phyloP scores from a whole-genome alignment of 2,329 filamentous ascomycete species.

The Scedosporium dehoogii region DNA sequence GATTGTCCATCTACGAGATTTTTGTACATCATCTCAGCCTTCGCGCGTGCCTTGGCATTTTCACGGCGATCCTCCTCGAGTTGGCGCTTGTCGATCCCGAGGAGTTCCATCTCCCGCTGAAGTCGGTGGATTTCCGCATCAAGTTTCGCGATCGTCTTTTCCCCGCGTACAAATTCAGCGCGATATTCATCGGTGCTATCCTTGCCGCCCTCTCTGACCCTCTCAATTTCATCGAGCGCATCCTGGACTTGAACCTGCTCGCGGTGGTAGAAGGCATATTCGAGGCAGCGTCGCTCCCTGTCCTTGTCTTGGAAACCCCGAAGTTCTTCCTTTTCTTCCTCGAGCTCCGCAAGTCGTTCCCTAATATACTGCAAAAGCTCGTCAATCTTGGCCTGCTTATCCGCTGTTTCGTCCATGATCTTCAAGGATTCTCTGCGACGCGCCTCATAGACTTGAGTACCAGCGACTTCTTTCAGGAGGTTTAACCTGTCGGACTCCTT shows the following conservation, averaged over 20 bases:
- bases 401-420: conserved; percentile 94
- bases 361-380: conserved; percentile 87
- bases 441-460: conserved; percentile 93
- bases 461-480: conserved; percentile 93
- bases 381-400: conserved; percentile 90
- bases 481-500: conserved; percentile 87
- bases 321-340: conserved; percentile 95
- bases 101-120: conserved; percentile 72
- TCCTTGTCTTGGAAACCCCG: conserved; percentile 93
- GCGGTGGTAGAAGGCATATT: conserved; percentile 88
- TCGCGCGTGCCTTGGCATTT: conserved; percentile 67
- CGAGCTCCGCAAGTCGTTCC: conserved; percentile 76
- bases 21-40: conserved; percentile 78
- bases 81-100: conserved; percentile 76
- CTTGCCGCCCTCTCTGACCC: conserved; percentile 68
- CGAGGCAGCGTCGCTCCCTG: conserved; percentile 78
- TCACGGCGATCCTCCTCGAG: conserved; percentile 85
- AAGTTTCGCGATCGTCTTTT: conserved; percentile 67
- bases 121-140: conserved; percentile 72
- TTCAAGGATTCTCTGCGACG: conserved; percentile 85
- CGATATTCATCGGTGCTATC: conserved; percentile 78
- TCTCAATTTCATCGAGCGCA: conserved; percentile 74
- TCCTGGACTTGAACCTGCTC: conserved; percentile 73
- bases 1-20: conserved; percentile 74
- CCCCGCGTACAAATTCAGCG: conserved; percentile 63